Evolutionary conservation across 2,329 filamentous ascomycete genomes (phyloP), one percentile per base, ranked within the genome.

Genomic region (Nemania bipapillata): DNA sequence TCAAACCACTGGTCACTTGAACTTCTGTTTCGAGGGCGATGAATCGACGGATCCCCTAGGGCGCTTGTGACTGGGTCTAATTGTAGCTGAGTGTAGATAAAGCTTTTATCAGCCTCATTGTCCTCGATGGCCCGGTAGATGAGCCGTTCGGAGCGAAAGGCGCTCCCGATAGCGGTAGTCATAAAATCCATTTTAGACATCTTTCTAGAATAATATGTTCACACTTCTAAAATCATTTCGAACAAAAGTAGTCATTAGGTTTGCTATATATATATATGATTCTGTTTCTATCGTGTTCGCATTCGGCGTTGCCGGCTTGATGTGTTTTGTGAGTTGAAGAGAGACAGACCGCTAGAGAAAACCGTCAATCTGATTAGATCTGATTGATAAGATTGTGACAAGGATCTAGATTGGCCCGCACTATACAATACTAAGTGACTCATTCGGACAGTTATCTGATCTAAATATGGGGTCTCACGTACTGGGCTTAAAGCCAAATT

Each of bases 51-150:
- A 70, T 68, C 4, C 28, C 55, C 37, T 15, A 75, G 65, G 20
- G 64, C 64, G 17, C 57, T 45, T 24, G 57, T 60, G 26, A 72
- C 55, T 4, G 75, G 71, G 47, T 78, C 75, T 37, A 30, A 37
- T 6, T 17, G n/a, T 4, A 70, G 35, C 24, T 73, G 66, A 3
- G 50, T 45, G 60, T 64, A 74, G 8, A 76, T 24, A 28, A 69
- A 74, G 35, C 24, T 50, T n/a, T 68, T 72, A 45, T 77, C 73
- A 1, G 47, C 62, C 3, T 74, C 72, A 56, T 69, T 71, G 17
- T 77, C 68, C 63, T 76, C 74, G 20, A 74, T 68, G 6, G 73
- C 69, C 17, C 75, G 73, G 62, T 71, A 78, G 28, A 73, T 20
- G 15, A 79, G 74, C 17, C 76, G 71, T 12, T 72, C 65, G 8